These are phyloP conservation scores for Ambispora gerdemannii DNA, from an alignment of 192 early-diverging fungal species.

Conservation along the genomic window DNA sequence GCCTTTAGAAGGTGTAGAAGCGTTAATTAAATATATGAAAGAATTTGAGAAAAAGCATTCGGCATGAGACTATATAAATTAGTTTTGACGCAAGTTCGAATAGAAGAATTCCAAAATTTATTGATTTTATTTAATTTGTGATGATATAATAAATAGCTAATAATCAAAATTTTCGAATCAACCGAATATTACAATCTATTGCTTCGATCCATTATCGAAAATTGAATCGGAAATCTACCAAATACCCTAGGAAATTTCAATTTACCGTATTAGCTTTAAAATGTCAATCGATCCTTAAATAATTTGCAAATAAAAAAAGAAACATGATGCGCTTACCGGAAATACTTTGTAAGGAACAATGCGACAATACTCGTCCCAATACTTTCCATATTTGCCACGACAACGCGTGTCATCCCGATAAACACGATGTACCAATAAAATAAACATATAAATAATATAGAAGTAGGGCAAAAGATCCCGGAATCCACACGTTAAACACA, in stretches of 20 bases:
- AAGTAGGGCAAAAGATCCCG: constrained; percentile 70
- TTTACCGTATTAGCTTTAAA: too few species aligned
- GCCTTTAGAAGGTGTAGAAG: constrained; percentile 76
- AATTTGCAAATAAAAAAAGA: too few species aligned
- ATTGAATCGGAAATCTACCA: too few species aligned
- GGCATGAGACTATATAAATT: constrained; percentile 21
- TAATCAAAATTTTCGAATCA: too few species aligned
- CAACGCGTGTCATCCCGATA: constrained; percentile 68
- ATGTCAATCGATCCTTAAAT: too few species aligned
- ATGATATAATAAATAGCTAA: too few species aligned
- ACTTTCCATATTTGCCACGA: constrained; percentile 76
- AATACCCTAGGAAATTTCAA: too few species aligned
- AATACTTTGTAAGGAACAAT: neutral
- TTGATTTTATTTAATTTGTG: too few species aligned
- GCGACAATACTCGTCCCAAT: constrained; percentile 67
- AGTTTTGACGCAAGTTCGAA: too few species aligned
- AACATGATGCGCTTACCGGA: neutral
- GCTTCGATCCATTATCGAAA: too few species aligned
- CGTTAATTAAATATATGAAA: constrained; percentile 74
- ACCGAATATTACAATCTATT: too few species aligned
- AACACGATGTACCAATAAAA: constrained; percentile 67
- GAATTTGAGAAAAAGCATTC: constrained; percentile 69
- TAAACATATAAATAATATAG: constrained; percentile 78
- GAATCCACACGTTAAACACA: constrained; percentile 71
- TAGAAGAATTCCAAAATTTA: too few species aligned